Evolutionary conservation across 441 rosid species (phyloP).

Genomic region (Raphanus hybrid): DNA sequence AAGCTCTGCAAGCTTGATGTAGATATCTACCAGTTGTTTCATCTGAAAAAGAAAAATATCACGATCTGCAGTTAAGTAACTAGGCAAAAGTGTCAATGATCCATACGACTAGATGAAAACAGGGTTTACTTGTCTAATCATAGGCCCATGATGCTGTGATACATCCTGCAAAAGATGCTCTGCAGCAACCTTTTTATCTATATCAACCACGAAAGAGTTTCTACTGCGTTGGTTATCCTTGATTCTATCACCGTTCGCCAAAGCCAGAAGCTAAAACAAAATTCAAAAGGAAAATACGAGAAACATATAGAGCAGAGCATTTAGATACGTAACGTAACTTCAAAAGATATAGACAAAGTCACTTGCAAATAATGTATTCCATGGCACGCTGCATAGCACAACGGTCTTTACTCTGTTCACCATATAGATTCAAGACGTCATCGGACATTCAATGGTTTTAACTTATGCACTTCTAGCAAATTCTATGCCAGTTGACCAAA

Average conservation of each 20-base stretch:
- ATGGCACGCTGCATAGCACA: constrained; percentile 30
- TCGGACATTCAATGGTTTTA: constrained; percentile 26
- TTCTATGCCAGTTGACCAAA: constrained; percentile 18
- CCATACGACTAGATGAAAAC: constrained; percentile 18
- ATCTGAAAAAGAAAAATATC: constrained; percentile 53
- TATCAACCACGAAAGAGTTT: constrained; percentile 92
- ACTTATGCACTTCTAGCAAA: constrained; percentile 17
- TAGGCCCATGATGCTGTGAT: constrained; percentile 72
- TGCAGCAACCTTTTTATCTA: constrained; percentile 91
- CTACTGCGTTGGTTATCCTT: constrained; percentile 94
- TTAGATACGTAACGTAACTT: constrained; percentile 1
- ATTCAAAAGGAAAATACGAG: constrained; percentile 1
- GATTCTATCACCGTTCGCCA: constrained; percentile 98
- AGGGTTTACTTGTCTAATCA: constrained; percentile 72
- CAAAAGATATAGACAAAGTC: constrained; percentile 26
- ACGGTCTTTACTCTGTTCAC: constrained; percentile 19
- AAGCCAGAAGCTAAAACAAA: constrained; percentile 77
- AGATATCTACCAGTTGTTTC: constrained; percentile 96
- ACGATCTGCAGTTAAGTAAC: constrained; percentile 22
- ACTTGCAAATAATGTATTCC: constrained; percentile 14
- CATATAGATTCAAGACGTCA: constrained; percentile 20
- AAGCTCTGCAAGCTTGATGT: constrained; percentile 96
- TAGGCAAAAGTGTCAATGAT: constrained; percentile 7
- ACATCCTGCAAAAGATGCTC: constrained; percentile 83
- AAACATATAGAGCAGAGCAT: constrained; percentile 23